phyloP scores from a whole-genome alignment of 108 stramenopile genomes.

The Cyclotella distinguenda region DNA sequence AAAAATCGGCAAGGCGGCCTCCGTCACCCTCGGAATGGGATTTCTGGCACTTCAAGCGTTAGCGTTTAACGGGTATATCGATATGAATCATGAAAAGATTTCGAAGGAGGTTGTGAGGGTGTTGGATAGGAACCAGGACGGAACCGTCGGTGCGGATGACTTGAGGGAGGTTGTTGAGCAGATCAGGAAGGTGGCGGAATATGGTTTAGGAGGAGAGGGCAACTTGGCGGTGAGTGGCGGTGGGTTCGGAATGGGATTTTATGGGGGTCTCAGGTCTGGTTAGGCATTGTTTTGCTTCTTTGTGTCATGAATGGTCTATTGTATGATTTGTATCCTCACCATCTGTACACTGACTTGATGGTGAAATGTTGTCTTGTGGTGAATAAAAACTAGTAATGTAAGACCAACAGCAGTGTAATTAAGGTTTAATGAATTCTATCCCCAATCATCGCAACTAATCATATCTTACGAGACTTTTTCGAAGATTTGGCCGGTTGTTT shows the following conservation, averaged over 20 bases:
- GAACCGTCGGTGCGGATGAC: conserved; percentile 35
- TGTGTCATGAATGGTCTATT: too few species aligned
- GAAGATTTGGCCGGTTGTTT: conserved; percentile 36
- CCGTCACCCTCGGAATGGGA: conserved; percentile 64
- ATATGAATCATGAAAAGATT: conserved; percentile 69
- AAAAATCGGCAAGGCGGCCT: conserved; percentile 65
- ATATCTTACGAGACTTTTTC: conserved; percentile 33
- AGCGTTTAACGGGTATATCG: conserved; percentile 64
- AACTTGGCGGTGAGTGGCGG: conserved; percentile 20
- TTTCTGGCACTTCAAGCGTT: conserved; percentile 68
- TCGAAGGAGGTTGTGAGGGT: conserved; percentile 32
- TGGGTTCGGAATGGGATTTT: conserved; percentile 45
- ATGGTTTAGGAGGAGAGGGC: conserved; percentile 23
- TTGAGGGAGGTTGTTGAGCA: conserved; percentile 23
- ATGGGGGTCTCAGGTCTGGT: conserved; percentile 42
- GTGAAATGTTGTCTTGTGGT: not conserved
- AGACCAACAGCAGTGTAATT: too few species aligned
- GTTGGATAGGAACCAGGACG: conserved; percentile 44
- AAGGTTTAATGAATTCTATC: too few species aligned
- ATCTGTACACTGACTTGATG: too few species aligned
- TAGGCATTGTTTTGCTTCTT: too few species aligned
- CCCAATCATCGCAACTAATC: too few species aligned
- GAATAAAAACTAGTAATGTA: too few species aligned
- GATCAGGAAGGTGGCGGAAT: conserved; percentile 32
- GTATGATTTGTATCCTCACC: too few species aligned